Evolutionary conservation across 495 filamentous ascomycete species (phyloP), one percentile per base, ranked within the genome.

Genomic region (Podospora didyma): DNA sequence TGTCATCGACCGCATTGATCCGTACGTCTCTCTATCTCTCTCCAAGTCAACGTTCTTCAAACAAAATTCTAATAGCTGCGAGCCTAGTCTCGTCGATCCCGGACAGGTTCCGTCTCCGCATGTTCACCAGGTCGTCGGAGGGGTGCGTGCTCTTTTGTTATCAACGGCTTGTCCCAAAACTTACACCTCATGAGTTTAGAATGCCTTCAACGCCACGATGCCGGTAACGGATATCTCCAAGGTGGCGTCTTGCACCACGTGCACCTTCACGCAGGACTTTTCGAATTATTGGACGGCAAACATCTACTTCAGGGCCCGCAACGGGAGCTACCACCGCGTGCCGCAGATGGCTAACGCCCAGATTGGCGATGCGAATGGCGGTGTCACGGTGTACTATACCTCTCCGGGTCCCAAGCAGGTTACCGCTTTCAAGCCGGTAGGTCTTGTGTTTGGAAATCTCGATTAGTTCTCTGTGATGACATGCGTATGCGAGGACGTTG

Each of bases 261-360:
- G 75, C 58, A 66, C 64, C 28, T 78, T 77, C 54, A 60, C 69
- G 23, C 68, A 78, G 55, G 74, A 78, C 53, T 68, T 76, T 50
- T 71, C 67, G 53, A 79, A 79, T 70, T 81, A 81, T 72, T 81
- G 78, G 78, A 79, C 78, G 0, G 77, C 78, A 44, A 73, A 71
- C 65, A 62, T 81, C 46, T 81, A 79, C 68, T 81, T 79, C 68
- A 71, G 71, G 59, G 76, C 78, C 7, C 70, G 69, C 23, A 81
- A 81, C 61, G 77, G 77, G 24, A 76, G 69, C 17, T 79, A 73
- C 67, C 75, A 79, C 65, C 77, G 77, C 20, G 75, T 81, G 0
- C 65, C 65, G 1, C 65, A 65, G 49, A 66, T 66, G 61, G 54
- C 54, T 28, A 68, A 68, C 42, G 57, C 60, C 7, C 47, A 22